Percentiles rank a stretch among this genome's conserved stretches.
phyloP scores from a whole-genome alignment of 495 filamentous ascomycete species.

The Hypomontagnella submonticulosa region DNA sequence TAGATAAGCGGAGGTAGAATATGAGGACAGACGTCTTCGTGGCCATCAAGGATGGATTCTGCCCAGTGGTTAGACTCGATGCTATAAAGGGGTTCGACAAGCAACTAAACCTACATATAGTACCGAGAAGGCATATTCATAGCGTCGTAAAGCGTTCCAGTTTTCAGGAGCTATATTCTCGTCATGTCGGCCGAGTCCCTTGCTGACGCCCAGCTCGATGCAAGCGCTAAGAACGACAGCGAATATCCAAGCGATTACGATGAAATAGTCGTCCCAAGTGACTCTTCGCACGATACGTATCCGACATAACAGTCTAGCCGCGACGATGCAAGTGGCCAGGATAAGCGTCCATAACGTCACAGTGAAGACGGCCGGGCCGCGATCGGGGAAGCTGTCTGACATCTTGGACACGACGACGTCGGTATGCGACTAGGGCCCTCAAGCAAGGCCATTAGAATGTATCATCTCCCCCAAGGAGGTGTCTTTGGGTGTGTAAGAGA shows the following conservation, averaged over 20 bases:
- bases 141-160: conserved; percentile 65
- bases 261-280: conserved; percentile 83
- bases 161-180: conserved; percentile 63
- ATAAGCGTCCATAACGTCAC: conserved; percentile 77
- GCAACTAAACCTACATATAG: conserved; percentile 73
- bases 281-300: conserved; percentile 76
- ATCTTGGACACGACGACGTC: conserved; percentile 36
- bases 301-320: conserved; percentile 75
- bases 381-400: conserved; percentile 57
- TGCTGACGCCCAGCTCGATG: conserved; percentile 75
- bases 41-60: conserved; percentile 91
- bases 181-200: conserved; percentile 83
- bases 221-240: conserved; percentile 80
- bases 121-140: conserved; percentile 84
- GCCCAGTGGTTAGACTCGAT: conserved; percentile 33
- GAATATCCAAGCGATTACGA: conserved; percentile 84
- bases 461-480: conserved; percentile 21
- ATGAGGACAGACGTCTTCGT: conserved; percentile 92
- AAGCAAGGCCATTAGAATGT: conserved; percentile 42
- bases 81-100: conserved; percentile 3
- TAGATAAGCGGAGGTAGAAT: conserved; percentile 84
- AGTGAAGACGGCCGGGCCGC: conserved; percentile 74
- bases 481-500: conserved; percentile 22
- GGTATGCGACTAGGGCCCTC: conserved; percentile 37
- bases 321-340: conserved; percentile 76